These are phyloP conservation scores for Fusarium coffeatum DNA, from an alignment of 2,329 filamentous ascomycete genomes.

Conservation along the genomic window DNA sequence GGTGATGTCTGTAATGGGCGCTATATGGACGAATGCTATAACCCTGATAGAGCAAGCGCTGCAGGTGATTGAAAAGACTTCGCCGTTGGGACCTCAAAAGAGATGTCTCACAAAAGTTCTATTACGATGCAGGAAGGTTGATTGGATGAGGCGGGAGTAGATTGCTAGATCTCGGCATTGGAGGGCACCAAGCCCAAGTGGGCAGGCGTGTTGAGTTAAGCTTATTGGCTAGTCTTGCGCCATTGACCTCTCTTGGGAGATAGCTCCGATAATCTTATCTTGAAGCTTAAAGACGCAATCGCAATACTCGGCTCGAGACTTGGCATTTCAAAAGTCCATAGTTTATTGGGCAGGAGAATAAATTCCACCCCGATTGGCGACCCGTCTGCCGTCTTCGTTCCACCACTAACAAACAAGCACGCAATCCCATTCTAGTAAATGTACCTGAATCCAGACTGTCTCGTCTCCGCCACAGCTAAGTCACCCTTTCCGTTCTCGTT, in stretches of 20 bases:
- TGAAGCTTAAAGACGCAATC: conserved; percentile 19
- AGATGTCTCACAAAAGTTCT: conserved; percentile 26
- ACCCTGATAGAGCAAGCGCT: background rate
- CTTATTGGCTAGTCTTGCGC: conserved; percentile 11
- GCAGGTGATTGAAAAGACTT: background rate
- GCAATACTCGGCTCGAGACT: background rate
- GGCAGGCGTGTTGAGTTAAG: conserved; percentile 18
- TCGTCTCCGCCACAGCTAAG: background rate
- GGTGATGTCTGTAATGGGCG: background rate
- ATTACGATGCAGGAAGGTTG: accelerated
- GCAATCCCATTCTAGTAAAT: conserved; percentile 20
- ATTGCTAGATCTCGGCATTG: background rate
- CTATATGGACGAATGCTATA: background rate
- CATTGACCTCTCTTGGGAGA: background rate
- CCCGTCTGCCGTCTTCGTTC: background rate
- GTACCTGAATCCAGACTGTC: conserved; percentile 26
- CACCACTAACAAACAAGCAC: background rate
- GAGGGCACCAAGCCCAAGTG: conserved; percentile 4
- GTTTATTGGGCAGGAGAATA: conserved; percentile 13
- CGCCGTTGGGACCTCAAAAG: background rate
- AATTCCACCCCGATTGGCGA: background rate
- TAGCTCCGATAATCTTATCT: conserved; percentile 27
- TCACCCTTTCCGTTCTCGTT: conserved; percentile 1
- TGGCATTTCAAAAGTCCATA: conserved; percentile 6
- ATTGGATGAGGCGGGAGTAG: background rate